These are phyloP conservation scores for Sordariomycetes sp. DNA, from an alignment of 2,329 filamentous ascomycete genomes.

Conservation along the genomic window DNA sequence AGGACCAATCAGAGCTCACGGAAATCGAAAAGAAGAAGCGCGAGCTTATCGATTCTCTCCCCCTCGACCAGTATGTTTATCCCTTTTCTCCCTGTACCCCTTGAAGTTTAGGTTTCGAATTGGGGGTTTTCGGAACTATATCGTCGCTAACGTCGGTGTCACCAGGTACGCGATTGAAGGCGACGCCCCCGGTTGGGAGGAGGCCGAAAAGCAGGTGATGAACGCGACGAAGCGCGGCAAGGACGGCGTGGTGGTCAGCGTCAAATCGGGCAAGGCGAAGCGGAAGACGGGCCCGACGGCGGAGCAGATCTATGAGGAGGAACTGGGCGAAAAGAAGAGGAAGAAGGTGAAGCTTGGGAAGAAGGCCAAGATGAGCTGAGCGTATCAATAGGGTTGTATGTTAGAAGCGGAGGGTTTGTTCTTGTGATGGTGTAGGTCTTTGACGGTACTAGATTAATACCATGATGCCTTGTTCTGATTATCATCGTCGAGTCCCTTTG, in stretches of 20 bases:
- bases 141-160: not conserved
- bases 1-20: slow-evolving; percentile 62
- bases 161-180: slow-evolving; percentile 52
- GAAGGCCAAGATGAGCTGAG: slow-evolving; percentile 11
- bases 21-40: slow-evolving; percentile 68
- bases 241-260: slow-evolving; percentile 55
- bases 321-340: slow-evolving; percentile 41
- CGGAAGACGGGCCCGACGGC: slow-evolving; percentile 54
- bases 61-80: slow-evolving; percentile 53
- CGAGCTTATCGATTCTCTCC: slow-evolving; percentile 79
- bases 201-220: slow-evolving; percentile 63
- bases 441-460: not conserved
- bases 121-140: not conserved
- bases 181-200: slow-evolving; percentile 47
- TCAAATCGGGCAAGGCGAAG: slow-evolving; percentile 68
- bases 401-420: not conserved
- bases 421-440: not conserved
- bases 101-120: not conserved
- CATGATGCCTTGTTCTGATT: not conserved
- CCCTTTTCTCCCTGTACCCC: not conserved
- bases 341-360: slow-evolving; percentile 34
- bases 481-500: too few relatives aligned
- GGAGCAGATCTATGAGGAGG: slow-evolving; percentile 49
- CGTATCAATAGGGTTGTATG: not conserved
- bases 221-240: slow-evolving; percentile 40